phyloP scores from a whole-genome alignment of 2,329 filamentous ascomycete species.

The Aspergillus arachidicola region DNA sequence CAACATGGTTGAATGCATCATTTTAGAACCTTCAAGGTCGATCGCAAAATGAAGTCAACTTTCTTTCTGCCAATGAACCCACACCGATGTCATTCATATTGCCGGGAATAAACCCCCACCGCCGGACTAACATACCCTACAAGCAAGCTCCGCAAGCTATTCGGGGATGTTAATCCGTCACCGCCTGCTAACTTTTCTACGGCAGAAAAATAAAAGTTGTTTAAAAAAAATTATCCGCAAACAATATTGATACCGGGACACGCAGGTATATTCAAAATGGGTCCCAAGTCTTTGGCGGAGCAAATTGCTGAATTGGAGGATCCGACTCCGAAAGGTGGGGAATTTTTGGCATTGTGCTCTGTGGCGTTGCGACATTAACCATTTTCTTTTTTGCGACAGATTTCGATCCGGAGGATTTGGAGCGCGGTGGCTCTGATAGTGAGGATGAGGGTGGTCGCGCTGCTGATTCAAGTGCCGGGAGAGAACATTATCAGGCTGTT shows the following conservation, averaged over 20 bases:
- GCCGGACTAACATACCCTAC: conserved; percentile 15
- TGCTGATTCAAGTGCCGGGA: conserved; percentile 58
- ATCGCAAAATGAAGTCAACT: no score
- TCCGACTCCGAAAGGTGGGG: conserved; percentile 62
- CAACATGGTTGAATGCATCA: conserved; percentile 11
- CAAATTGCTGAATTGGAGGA: conserved; percentile 66
- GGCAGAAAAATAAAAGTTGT: conserved; percentile 27
- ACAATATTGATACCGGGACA: conserved; percentile 5
- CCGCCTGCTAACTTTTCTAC: conserved; percentile 20
- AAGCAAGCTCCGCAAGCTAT: not conserved
- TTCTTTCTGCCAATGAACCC: not conserved
- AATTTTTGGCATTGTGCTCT: not conserved
- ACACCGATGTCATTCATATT: conserved; percentile 17
- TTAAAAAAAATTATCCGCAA: conserved; percentile 24
- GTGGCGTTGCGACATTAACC: conserved; percentile 9
- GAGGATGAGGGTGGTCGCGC: conserved; percentile 56
- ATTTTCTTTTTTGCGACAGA: conserved; percentile 53
- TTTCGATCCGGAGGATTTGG: conserved; percentile 74
- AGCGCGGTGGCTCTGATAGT: conserved; percentile 58
- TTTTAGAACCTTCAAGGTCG: not conserved
- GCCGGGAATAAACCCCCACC: conserved; percentile 23
- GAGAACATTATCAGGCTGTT: conserved; percentile 84
- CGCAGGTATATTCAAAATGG: conserved; percentile 22
- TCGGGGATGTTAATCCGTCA: conserved; percentile 6
- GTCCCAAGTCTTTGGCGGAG: conserved; percentile 60